phyloP scores from a whole-genome alignment of 169 alveolate genomes.

The Cryptosporidium sp. region DNA sequence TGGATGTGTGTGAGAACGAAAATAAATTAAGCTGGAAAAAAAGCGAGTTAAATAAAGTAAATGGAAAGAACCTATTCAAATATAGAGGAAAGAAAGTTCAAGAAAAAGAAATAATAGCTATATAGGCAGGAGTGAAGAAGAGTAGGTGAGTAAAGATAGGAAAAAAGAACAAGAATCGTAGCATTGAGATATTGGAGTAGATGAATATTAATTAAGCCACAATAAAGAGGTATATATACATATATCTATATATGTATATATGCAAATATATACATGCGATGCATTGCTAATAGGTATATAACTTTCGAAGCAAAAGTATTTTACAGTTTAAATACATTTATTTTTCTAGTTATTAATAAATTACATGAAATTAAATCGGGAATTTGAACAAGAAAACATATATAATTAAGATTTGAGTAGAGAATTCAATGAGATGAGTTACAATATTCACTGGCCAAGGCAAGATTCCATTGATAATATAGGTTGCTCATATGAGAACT shows the following conservation, averaged over 20 bases:
- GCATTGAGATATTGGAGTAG: not conserved
- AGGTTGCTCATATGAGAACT: conserved; percentile 34
- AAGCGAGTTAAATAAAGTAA: too few relatives aligned
- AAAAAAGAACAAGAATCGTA: not conserved
- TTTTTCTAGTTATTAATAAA: not conserved
- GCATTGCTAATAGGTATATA: not conserved
- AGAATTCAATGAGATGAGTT: not conserved
- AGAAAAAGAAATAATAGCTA: not conserved
- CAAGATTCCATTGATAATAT: conserved; percentile 38
- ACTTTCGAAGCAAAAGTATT: not conserved
- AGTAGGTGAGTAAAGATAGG: too few relatives aligned
- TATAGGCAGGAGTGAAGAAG: not conserved
- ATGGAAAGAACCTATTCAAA: not conserved
- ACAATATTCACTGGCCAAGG: conserved; percentile 23
- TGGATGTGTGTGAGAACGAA: conserved; percentile 10
- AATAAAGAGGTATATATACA: conserved; percentile 25
- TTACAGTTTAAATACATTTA: too few relatives aligned
- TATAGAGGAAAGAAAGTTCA: not conserved
- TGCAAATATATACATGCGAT: not conserved
- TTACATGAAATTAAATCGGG: not conserved
- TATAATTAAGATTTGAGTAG: not conserved
- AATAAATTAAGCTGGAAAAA: conserved; percentile 1
- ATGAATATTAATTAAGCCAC: conserved; percentile 1
- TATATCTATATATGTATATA: not conserved
- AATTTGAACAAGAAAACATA: too few relatives aligned